Base-by-base conservation (phyloP, 2,329 filamentous ascomycete species). In the Lithohypha guttulata region DNA sequence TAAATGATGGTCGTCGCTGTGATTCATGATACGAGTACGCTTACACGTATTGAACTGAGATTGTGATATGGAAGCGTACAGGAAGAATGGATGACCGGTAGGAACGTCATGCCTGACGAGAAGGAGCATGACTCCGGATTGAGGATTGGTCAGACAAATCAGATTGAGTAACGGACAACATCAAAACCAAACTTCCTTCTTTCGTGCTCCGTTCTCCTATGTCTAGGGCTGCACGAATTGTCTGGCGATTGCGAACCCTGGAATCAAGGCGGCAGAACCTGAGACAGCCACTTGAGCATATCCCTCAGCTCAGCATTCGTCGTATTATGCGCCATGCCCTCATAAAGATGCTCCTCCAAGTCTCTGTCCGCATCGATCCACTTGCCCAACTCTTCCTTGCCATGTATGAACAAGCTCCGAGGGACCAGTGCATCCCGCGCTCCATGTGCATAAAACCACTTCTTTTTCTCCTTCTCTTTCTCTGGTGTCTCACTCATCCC, bases 401-500 rank as follows among this genome's bases (percentile, higher is more conserved):
- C 59, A 45, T 65, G 59, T 41, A 62, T 45, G 38, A 59, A 68
- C 20, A 66, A 48, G 18, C 61, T 58, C 51, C 62, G 62, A 1
- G 68, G 68, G 17, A 73, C 60, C 41, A 72, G 47, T 53, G 59
- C 59, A 51, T 71, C 68, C 37, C 55, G 61, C 34, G 54, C 61
- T 2, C 68, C 68, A 47, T 68, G 61, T 15, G 56, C 66, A 19
- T 71, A 43, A 37, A 71, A 70, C 4, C 68, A 50, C 11, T 60
- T 57, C 17, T 65, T 59, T 9, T 57, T 45, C 8, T 59, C 51
- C 11, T 34, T 58, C 13, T 59, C 34, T 10, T 20, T 26, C 6
- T 30, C 30, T n/a, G 27, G 22, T 27, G 10, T 18, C 14, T 39
- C 39, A 13, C 38, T 29, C 47, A 21, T 55, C 48, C 31, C 57